Evolutionary conservation across 352 stramenopile genomes (phyloP), one percentile per base, ranked within the genome.

Genomic region (Pelagophyceae sp.): DNA sequence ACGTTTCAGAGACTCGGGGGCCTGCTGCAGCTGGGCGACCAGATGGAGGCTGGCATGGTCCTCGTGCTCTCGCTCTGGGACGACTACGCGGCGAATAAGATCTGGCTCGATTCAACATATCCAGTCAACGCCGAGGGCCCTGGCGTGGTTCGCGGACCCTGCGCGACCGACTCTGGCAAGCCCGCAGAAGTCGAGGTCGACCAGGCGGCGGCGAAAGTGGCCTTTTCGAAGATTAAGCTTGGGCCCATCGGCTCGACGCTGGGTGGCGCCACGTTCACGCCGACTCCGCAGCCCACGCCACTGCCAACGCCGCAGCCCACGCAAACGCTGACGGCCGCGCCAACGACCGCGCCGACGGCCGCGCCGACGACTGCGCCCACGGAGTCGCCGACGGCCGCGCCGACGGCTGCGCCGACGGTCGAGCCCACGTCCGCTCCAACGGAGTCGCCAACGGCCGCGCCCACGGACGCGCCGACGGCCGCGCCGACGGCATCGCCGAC

Each of bases 31-130:
- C 89, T 92, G 83, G 86, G 86, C 23, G 80, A 85, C 31, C 83
- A 87, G 80, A 84, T 92, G 75, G 72, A 79, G 33, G 85, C 79
- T 33, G 87, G 87, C 11, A 80, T 92, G 77, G 88, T 89, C 29
- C 83, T 92, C 60, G 81, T 85, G 45, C 90, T 92, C 82, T 91
- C 86, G 70, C 80, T 92, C 25, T 92, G 87, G 87, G 85, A 86
- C 1, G 87, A 92, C 74, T 81, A 90, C 75, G 82, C 83, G 6
- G 86, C 84, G 32, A 83, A 92, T 75, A 90, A 83, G 65, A 82
- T 89, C 31, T 92, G 87, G 87, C 82, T 92, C 25, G 87, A 92
- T 81, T 88, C 83, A 76, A 85, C 70, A 74, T 91, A 89, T 78
- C 87, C 87, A 0, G 45, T 80, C 29, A 79, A 75, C 5, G 79